These are phyloP conservation scores for Lipomyces chichibuensis DNA, from an alignment of 805 yeast genomes.

Conservation along the genomic window DNA sequence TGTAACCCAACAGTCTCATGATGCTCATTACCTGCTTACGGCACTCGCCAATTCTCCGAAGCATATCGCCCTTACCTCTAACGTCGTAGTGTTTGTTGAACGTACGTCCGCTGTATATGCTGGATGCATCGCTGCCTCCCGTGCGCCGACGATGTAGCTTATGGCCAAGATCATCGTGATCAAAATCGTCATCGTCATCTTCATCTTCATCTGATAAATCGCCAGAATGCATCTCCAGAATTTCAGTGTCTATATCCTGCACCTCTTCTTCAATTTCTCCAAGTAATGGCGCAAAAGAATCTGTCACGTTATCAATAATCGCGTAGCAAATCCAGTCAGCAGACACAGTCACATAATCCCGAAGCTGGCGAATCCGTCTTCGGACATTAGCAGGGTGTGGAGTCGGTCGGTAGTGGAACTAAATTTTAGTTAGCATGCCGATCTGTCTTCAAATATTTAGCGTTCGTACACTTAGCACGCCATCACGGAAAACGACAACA, in stretches of 20 bases:
- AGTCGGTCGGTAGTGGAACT: slow-evolving; percentile 88
- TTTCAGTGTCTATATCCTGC: slow-evolving; percentile 90
- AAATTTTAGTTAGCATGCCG: background rate
- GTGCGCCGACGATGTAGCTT: slow-evolving; percentile 18
- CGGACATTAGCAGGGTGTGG: slow-evolving; percentile 97
- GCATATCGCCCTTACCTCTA: slow-evolving; percentile 84
- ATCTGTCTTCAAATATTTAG: background rate
- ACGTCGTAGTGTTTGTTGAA: slow-evolving; percentile 15
- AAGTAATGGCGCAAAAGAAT: slow-evolving; percentile 96
- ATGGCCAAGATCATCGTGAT: slow-evolving; percentile 35
- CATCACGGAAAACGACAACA: slow-evolving; percentile 86
- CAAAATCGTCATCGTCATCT: slow-evolving; percentile 48
- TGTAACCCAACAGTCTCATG: slow-evolving; percentile 78
- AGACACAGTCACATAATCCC: slow-evolving; percentile 85
- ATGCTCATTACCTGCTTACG: slow-evolving; percentile 93
- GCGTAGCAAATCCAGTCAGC: slow-evolving; percentile 99
- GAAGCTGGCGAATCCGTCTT: slow-evolving; percentile 82
- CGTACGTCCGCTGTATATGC: slow-evolving; percentile 18
- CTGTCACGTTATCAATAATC: slow-evolving; percentile 92
- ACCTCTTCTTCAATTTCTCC: slow-evolving; percentile 94
- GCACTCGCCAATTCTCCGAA: slow-evolving; percentile 91
- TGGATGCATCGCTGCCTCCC: slow-evolving; percentile 15
- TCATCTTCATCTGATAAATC: slow-evolving; percentile 54
- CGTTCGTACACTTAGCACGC: slow-evolving; percentile 64
- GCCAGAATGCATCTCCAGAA: slow-evolving; percentile 70